Percentiles rank a stretch among this genome's conserved stretches.
phyloP scores from a whole-genome alignment of 75 land plant species.

The Picea sitchensis region DNA sequence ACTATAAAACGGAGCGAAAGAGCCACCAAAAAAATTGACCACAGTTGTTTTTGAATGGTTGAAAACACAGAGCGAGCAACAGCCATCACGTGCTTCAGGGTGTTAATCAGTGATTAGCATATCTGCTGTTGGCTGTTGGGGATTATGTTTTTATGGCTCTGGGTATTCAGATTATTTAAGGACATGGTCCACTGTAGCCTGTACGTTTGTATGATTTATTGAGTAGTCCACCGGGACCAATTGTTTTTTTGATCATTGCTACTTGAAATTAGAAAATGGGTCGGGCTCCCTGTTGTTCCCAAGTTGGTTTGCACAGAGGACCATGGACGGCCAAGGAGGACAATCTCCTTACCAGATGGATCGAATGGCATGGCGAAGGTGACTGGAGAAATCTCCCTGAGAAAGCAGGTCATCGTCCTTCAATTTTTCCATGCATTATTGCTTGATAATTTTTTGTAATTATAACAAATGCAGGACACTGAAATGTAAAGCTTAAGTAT shows the following conservation, averaged over 20 bases:
- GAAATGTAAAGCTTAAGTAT: too few relatives aligned
- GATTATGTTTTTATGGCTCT: too few relatives aligned
- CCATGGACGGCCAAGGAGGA: conserved; percentile 35
- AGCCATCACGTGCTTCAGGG: neutral
- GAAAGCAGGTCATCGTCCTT: neutral
- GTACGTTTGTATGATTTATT: too few relatives aligned
- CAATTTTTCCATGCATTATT: too few relatives aligned
- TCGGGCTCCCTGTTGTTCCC: conserved; percentile 14
- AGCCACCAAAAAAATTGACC: neutral
- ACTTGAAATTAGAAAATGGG: conserved; percentile 10
- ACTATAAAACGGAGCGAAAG: neutral
- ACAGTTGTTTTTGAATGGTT: neutral
- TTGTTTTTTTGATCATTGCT: too few relatives aligned
- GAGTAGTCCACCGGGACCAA: too few relatives aligned
- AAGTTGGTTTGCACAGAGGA: conserved; percentile 22
- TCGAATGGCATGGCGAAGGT: conserved; percentile 8
- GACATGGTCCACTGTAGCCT: too few relatives aligned
- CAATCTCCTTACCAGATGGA: conserved; percentile 14
- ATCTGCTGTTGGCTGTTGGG: neutral
- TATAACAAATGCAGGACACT: too few relatives aligned
- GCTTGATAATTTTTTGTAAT: neutral
- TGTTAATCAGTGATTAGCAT: neutral
- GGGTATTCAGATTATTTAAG: too few relatives aligned
- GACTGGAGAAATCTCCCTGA: neutral
- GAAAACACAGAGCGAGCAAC: neutral